Conservation (phyloP, 1,284 basidiomycete genomes). For the Moesziomyces globuligerus region DNA sequence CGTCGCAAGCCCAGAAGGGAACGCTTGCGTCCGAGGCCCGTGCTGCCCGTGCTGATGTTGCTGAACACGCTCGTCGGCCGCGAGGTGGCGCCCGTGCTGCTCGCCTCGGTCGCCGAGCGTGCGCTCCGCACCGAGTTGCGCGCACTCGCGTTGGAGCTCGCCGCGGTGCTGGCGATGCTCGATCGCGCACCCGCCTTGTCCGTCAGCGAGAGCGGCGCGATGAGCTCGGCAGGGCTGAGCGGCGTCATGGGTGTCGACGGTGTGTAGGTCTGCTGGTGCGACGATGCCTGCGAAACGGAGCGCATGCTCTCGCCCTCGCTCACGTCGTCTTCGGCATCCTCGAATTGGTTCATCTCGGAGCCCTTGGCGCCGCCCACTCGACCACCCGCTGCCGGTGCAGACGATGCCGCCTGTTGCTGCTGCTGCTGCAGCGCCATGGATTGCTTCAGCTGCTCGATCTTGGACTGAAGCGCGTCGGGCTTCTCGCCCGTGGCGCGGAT, state of each 20-base stretch:
- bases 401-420: constrained; percentile 15
- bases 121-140: constrained; percentile 37
- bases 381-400: constrained; percentile 2
- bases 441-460: constrained; percentile 68
- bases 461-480: constrained; percentile 69
- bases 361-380: constrained; percentile 18
- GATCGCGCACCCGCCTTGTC: constrained; percentile 37
- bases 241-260: constrained; percentile 45
- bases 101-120: constrained; percentile 19
- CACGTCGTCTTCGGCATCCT: constrained; percentile 72
- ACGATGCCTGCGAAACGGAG: constrained; percentile 46
- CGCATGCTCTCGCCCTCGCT: constrained; percentile 50
- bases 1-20: constrained; percentile 34
- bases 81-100: constrained; percentile 27
- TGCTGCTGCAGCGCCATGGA: constrained; percentile 57
- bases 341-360: constrained; percentile 69
- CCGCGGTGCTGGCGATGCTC: constrained; percentile 18
- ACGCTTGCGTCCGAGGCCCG: constrained; percentile 36
- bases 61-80: constrained; percentile 52
- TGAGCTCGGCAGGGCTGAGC: constrained; percentile 54
- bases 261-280: constrained; percentile 48
- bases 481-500: constrained; percentile 68
- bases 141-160: constrained; percentile 26
- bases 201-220: constrained; percentile 32
- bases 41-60: constrained; percentile 44